Base-by-base conservation (phyloP, 2,329 filamentous ascomycete species). In the Aspergillus hortae region DNA sequence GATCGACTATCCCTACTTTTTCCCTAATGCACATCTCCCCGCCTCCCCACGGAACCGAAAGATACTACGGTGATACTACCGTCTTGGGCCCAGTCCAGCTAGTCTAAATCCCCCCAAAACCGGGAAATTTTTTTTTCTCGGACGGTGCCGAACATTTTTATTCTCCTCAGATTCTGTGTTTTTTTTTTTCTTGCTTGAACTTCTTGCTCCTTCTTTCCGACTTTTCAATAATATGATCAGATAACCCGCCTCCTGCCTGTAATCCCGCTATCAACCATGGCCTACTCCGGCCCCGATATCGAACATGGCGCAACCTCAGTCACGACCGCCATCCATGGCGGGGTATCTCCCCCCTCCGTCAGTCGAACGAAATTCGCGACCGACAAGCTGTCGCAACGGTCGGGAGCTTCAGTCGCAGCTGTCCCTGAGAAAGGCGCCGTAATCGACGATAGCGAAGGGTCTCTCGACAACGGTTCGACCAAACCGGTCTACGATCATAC, bases 401-500 rank as follows among this genome's bases (percentile, higher is more conserved):
- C 40, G 3, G 47, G 48, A 6, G 51, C 55, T 42, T 47, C 38
- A 2, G 30, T 48, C 19, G 57, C 51, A 15, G 23, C 6, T 11
- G 27, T 53, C 6, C 23, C 53, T 9, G 61, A 64, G 38, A 63
- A 67, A 45, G 36, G 47, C 27, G 32, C 54, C 6, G 46, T 57
- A 4, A 40, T 55, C 10, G 55, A 56, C 42, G 53, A 57, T 45
- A 49, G 54, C 21, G 59, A 60, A 23, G 55, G 56, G 15, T 65
- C 61, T 0, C 55, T 67, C 25, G 58, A 57, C 25, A 60, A 58
- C 21, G 61, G 54, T n/a, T 61, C 55, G 10, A 61, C 61, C 27
- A 61, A 64, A 45, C 56, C 61, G 1, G 53, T 52, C 17, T 57
- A 59, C 27, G 69, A 72, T 42, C 59, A 66, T 45, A 75, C 72